These are phyloP conservation scores for Prunus armeniaca DNA, from an alignment of 306 rosid genomes.

Conservation along the genomic window DNA sequence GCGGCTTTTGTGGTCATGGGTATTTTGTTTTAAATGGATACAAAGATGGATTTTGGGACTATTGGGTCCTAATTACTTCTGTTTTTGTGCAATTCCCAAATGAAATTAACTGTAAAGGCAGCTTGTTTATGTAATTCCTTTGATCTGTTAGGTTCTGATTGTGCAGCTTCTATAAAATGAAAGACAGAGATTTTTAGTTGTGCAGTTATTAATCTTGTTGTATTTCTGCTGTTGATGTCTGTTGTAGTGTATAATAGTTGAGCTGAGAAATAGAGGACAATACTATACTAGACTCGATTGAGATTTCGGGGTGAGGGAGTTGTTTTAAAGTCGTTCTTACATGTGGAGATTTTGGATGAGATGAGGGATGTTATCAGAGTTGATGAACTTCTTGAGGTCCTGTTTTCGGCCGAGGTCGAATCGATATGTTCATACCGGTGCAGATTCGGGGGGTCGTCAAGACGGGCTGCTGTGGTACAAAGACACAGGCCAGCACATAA, in stretches of 20 bases:
- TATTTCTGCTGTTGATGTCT: conserved; percentile 31
- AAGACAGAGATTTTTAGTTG: not conserved
- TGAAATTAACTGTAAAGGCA: conserved; percentile 22
- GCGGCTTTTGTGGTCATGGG: conserved; percentile 33
- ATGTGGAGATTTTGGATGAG: conserved; percentile 67
- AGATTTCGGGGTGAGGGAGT: conserved; percentile 25
- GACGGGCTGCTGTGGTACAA: conserved; percentile 58
- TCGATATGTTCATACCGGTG: conserved; percentile 31
- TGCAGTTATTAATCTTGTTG: not conserved
- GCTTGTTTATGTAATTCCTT: conserved; percentile 26
- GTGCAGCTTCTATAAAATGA: not conserved
- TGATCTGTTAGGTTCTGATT: conserved; percentile 19
- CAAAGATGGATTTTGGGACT: conserved; percentile 13
- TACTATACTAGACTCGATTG: conserved; percentile 17
- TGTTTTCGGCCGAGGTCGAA: conserved; percentile 56
- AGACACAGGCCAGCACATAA: conserved; percentile 45
- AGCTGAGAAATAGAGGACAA: conserved; percentile 29
- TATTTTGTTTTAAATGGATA: conserved; percentile 30
- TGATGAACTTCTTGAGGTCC: conserved; percentile 49
- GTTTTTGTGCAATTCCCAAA: conserved; percentile 20
- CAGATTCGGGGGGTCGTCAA: conserved; percentile 37
- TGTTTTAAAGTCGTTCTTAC: conserved; percentile 34
- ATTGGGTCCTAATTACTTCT: conserved; percentile 10
- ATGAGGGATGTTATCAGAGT: conserved; percentile 61
- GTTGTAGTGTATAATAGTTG: conserved; percentile 33